phyloP scores from a whole-genome alignment of 202 grass and related monocot genomes.

The Dendrocalamus latiflorus region DNA sequence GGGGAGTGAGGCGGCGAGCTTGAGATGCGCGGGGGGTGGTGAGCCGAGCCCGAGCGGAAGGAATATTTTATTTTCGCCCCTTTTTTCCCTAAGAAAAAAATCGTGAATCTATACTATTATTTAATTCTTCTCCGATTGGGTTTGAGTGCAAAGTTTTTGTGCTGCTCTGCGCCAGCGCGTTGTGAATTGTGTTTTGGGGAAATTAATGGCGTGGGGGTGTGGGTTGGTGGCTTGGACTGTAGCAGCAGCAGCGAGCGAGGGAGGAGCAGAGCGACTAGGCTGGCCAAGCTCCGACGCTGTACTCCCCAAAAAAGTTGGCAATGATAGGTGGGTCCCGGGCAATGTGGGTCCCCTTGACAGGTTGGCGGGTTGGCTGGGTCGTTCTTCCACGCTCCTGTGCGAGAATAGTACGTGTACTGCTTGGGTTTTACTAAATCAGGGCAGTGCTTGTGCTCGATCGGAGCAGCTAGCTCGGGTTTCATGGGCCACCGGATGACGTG shows the following conservation, averaged over 20 bases:
- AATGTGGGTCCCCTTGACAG: not conserved
- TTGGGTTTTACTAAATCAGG: too few species aligned
- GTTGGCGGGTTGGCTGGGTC: not conserved
- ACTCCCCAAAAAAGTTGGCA: not conserved
- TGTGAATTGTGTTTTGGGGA: not conserved
- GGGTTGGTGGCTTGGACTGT: slow-evolving; percentile 29
- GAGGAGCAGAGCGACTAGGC: not conserved
- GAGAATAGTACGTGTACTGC: too few species aligned
- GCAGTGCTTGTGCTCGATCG: too few species aligned
- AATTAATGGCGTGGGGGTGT: slow-evolving; percentile 27
- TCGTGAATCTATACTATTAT: not conserved
- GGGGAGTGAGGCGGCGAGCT: slow-evolving; percentile 16
- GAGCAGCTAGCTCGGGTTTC: too few species aligned
- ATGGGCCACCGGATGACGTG: too few species aligned
- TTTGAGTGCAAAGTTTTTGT: not conserved
- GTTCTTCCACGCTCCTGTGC: not conserved
- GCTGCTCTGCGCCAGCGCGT: not conserved
- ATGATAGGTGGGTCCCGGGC: not conserved
- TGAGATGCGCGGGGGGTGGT: not conserved
- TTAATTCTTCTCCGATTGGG: not conserved
- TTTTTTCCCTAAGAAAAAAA: not conserved
- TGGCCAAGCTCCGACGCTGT: not conserved
- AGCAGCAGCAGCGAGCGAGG: slow-evolving; percentile 5
- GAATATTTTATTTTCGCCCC: slow-evolving; percentile 11
- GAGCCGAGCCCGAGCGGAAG: slow-evolving; percentile 18